Base-by-base conservation (phyloP, 163 green algal species). In the Chlamydomonas reinhardtii region DNA sequence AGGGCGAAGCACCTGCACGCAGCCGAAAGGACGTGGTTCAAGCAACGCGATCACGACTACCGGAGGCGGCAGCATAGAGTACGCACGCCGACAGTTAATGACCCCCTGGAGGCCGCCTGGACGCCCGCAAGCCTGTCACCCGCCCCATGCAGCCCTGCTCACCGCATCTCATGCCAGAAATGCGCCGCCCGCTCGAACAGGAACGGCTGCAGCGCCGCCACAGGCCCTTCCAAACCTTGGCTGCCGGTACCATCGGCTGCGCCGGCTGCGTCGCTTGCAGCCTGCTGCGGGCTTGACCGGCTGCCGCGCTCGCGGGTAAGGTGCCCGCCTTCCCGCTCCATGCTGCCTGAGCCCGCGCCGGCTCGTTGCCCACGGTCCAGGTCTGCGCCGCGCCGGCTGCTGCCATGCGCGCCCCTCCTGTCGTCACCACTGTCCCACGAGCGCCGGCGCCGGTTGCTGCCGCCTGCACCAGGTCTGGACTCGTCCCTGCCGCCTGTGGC, bases 111-210 rank as follows among this genome's bases (percentile, higher is more conserved):
- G n/a, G n/a, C n/a, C n/a, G n/a, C n/a, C n/a, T n/a, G n/a, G n/a
- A n/a, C n/a, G n/a, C n/a, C n/a, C n/a, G n/a, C n/a, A n/a, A n/a
- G n/a, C n/a, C n/a, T n/a, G n/a, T n/a, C 4, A 29, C 12, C 59
- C 25, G 20, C 31, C 4, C 59, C 0, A 31, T 66, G 17, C 9
- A 2, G 3, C 61, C 19, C 8, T 15, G 2, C 70, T 32, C 70
- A 87, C 82, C 82, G 68, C 56, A 87, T 61, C 72, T 87, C 82
- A 62, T 87, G 82, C 82, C 82, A 87, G 39, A 87, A 87, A 22
- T 87, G 82, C 25, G 37, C 59, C 22, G 82, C 65, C 20, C 59
- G 72, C 12, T 68, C 71, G 11, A 69, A 56, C 39, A 87, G 61
- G 72, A 87, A 87, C 11, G 82, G 72, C 19, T 64, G 71, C 39